Base-by-base conservation (phyloP, 2,329 filamentous ascomycete genomes). In the Didymellaceae sp. region DNA sequence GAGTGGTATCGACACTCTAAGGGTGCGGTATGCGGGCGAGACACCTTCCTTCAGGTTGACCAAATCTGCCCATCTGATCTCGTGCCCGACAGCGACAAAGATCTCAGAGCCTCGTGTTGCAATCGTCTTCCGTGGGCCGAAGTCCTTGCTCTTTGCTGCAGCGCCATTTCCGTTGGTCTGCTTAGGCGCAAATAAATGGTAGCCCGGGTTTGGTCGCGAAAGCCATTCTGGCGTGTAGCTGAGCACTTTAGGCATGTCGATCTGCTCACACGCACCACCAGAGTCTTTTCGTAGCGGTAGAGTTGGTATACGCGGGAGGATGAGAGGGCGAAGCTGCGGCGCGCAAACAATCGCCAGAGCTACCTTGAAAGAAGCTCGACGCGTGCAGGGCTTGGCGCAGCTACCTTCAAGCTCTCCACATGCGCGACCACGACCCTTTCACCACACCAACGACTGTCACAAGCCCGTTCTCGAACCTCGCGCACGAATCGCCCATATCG, bases 21-120 rank as follows among this genome's bases (percentile, higher is more conserved):
- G 84, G 18, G 85, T 65, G 42, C 69, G 67, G 53, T 66, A 70
- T 35, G 59, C 52, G 8, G 68, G 62, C 32, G 61, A 49, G 17
- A 46, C 38, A 49, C 55, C 64, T 46, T 85, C 89, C 77, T 95
- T 96, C 66, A 97, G 73, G 52, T 87, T 84, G 42, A 86, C 84
- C 46, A 99, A 76, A 74, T 96, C 90, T 8, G 89, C 87, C 91
- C 94, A 99, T 72, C 92, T 83, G 54, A 99, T 88, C 73, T 97
- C 90, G 63, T 88, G 92, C 39, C 92, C 92, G 31, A 89, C 86
- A 16, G 91, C 92, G 10, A 91, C 86, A 69, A 97, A 97, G 8
- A 97, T 78, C 66, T 99, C 92, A 1, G 89, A 91, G 13, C 89
- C 91, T 52, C 93, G 82, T 40, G 84, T 85, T 8, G 91, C 92